phyloP scores from a whole-genome alignment of 169 alveolate genomes.

The Hepatocystis sp. region DNA sequence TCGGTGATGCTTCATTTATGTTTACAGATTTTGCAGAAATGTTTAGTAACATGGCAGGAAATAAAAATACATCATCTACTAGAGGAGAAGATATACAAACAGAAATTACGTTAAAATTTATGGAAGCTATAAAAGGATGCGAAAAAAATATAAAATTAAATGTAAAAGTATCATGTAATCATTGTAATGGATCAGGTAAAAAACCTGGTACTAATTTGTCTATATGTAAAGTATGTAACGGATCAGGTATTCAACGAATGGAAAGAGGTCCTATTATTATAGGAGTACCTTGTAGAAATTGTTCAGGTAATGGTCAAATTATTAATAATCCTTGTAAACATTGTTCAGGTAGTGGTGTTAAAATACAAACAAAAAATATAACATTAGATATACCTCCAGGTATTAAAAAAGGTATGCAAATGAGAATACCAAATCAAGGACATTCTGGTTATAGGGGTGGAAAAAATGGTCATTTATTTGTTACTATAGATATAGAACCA shows the following conservation, averaged over 20 bases:
- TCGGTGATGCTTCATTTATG: conserved; percentile 88
- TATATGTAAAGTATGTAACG: conserved; percentile 88
- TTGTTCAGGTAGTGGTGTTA: conserved; percentile 89
- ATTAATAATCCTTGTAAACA: conserved; percentile 87
- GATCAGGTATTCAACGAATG: conserved; percentile 89
- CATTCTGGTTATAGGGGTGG: conserved; percentile 90
- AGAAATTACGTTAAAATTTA: conserved; percentile 85
- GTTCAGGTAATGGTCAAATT: conserved; percentile 90
- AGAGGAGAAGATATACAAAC: conserved; percentile 89
- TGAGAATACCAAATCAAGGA: conserved; percentile 90
- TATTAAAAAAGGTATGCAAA: conserved; percentile 89
- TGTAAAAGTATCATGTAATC: conserved; percentile 86
- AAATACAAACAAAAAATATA: conserved; percentile 86
- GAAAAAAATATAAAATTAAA: conserved; percentile 83
- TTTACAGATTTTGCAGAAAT: conserved; percentile 90
- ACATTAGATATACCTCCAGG: conserved; percentile 87
- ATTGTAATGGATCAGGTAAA: conserved; percentile 88
- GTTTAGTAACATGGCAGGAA: conserved; percentile 87
- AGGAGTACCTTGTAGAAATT: conserved; percentile 90
- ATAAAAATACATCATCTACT: conserved; percentile 77
- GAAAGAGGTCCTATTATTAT: conserved; percentile 90
- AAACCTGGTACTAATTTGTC: conserved; percentile 83
- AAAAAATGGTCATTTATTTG: conserved; percentile 89
- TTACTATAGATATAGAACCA: conserved; percentile 88
- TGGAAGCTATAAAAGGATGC: conserved; percentile 92